A percentile compares a stretch with the other conserved stretches of the same genome.
phyloP scores from a whole-genome alignment of 2,329 filamentous ascomycete species.

The Alternaria triticina region DNA sequence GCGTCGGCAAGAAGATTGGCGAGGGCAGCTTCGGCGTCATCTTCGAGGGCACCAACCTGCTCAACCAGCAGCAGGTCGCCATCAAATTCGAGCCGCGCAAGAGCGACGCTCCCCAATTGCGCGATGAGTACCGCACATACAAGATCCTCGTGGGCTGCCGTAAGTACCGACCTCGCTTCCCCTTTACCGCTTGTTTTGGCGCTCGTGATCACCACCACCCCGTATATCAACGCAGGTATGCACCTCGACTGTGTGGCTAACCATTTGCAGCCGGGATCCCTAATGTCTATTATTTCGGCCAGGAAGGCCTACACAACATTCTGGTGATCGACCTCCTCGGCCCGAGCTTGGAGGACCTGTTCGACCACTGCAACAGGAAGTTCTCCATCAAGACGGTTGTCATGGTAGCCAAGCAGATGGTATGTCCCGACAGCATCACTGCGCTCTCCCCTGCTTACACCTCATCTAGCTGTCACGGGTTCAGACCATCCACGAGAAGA shows the following conservation, averaged over 20 bases:
- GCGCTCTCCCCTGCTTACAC: slow-evolving; percentile 12
- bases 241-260: slow-evolving; percentile 14
- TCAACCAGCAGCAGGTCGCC: slow-evolving; percentile 99
- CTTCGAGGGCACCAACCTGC: slow-evolving; percentile 96
- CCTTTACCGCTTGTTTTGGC: slow-evolving; percentile 13
- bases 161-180: slow-evolving; percentile 63
- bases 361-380: slow-evolving; percentile 93
- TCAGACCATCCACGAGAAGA: slow-evolving; percentile 96
- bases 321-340: slow-evolving; percentile 96
- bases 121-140: slow-evolving; percentile 98
- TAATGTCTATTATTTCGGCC: slow-evolving; percentile 99
- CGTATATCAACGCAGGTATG: background rate
- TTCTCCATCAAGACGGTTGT: slow-evolving; percentile 98
- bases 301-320: slow-evolving; percentile 98
- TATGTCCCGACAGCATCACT: slow-evolving; percentile 50
- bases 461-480: slow-evolving; percentile 79
- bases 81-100: slow-evolving; percentile 99
- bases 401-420: slow-evolving; percentile 99
- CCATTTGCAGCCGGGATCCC: slow-evolving; percentile 81
- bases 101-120: slow-evolving; percentile 95
- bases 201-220: background rate
- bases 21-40: slow-evolving; percentile 99
- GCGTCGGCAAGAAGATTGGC: slow-evolving; percentile 99
- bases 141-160: slow-evolving; percentile 99
- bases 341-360: slow-evolving; percentile 93